phyloP scores from a whole-genome alignment of 2,329 filamentous ascomycete genomes.

The Calonectria crousiana region DNA sequence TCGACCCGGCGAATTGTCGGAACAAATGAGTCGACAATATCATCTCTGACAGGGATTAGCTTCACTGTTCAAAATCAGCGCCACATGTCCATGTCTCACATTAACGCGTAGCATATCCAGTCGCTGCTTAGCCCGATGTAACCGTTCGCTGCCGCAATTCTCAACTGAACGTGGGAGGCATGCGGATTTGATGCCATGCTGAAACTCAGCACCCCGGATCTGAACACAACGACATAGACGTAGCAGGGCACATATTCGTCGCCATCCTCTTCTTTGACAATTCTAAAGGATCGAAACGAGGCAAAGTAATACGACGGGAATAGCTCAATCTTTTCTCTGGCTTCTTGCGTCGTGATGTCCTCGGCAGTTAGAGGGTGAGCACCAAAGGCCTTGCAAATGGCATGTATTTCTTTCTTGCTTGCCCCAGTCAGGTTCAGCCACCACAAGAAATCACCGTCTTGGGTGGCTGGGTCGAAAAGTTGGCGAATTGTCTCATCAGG shows the following conservation, averaged over 20 bases:
- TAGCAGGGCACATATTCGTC: conserved; percentile 95
- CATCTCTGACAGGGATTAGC: conserved; percentile 70
- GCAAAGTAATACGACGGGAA: conserved; percentile 99
- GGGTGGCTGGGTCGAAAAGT: conserved; percentile 78
- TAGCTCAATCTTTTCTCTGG: conserved; percentile 97
- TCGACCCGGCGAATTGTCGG: conserved; percentile 93
- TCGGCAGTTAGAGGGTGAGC: conserved; percentile 96
- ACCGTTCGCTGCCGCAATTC: conserved; percentile 94
- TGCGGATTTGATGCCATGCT: conserved; percentile 90
- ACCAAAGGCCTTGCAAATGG: conserved; percentile 92
- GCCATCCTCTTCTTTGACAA: conserved; percentile 80
- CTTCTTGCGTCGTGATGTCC: conserved; percentile 94
- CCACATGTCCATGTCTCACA: conserved; percentile 66
- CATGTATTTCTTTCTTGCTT: conserved; percentile 87
- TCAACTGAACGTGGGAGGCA: conserved; percentile 87
- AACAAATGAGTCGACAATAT: conserved; percentile 96
- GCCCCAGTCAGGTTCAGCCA: conserved; percentile 96
- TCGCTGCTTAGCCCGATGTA: conserved; percentile 95
- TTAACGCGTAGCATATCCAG: conserved; percentile 99
- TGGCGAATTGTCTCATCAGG: conserved; percentile 90
- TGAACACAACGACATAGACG: conserved; percentile 96
- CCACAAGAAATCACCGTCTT: conserved; percentile 84
- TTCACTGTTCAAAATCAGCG: conserved; percentile 33
- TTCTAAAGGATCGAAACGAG: conserved; percentile 92
- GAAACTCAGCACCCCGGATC: conserved; percentile 94